These are phyloP conservation scores for Linaria vulgaris DNA, from an alignment of 257 asterid genomes.

Conservation along the genomic window DNA sequence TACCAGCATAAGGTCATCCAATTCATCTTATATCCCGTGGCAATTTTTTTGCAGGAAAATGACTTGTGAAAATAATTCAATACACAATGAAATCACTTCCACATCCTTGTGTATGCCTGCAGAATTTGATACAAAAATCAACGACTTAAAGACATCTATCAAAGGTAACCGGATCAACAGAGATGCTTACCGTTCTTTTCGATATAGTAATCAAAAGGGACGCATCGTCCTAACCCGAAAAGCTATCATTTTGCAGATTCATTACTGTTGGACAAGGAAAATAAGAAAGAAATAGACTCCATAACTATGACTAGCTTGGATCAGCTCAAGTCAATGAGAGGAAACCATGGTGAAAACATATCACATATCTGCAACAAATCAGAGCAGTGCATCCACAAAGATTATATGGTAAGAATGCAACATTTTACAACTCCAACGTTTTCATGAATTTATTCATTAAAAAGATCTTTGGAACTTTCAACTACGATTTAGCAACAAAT, in stretches of 20 bases:
- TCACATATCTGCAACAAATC: constrained; percentile 53
- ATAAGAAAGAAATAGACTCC: constrained; percentile 43
- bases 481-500: no score
- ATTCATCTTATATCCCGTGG: not conserved
- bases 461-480: not conserved
- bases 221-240: constrained; percentile 3
- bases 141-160: constrained; percentile 36
- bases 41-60: constrained; percentile 44
- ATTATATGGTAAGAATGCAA: constrained; percentile 50
- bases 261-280: constrained; percentile 45
- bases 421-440: not conserved
- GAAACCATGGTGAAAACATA: constrained; percentile 40
- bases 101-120: constrained; percentile 41
- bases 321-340: constrained; percentile 44
- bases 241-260: constrained; percentile 48
- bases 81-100: constrained; percentile 45
- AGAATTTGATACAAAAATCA: constrained; percentile 38
- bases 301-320: constrained; percentile 36
- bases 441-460: not conserved
- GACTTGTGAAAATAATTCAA: constrained; percentile 37
- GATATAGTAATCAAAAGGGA: not conserved
- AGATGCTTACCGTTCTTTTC: not conserved
- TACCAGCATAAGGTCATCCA: constrained; percentile 1
- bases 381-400: constrained; percentile 58
- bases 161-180: constrained; percentile 43